Base-by-base conservation (phyloP, 2,329 filamentous ascomycete genomes). In the Pseudohalonectria lignicola region DNA sequence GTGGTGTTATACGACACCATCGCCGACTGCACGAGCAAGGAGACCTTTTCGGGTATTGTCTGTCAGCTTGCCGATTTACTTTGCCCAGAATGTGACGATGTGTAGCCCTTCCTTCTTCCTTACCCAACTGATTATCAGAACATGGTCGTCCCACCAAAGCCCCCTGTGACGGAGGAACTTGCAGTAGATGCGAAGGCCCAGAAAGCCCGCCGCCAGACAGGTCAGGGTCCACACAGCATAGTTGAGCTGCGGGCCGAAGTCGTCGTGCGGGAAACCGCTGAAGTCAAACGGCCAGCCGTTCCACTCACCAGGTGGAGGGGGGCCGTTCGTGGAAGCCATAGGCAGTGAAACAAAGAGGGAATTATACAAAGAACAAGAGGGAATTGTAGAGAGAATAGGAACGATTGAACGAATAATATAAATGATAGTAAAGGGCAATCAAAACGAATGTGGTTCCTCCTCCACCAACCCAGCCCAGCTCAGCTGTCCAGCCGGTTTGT, bases 111-210 rank as follows among this genome's bases (percentile, higher is more conserved):
- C n/a, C n/a, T n/a, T n/a, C n/a, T n/a, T n/a, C n/a, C 37, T 31
- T 13, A 45, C 45, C 49, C 45, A 53, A 3, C 50, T 46, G 1
- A 34, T 44, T 11, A 47, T 34, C 7, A 54, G 39, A 13, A 52
- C 30, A 36, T 47, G 45, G 36, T 53, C 51, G 33, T 53, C 50
- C 44, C 46, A 48, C 48, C 50, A 49, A 9, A 54, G 31, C 1
- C 45, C 40, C 2, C 45, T 28, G 8, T 43, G 42, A 25, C 43
- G 41, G 4, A 40, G 25, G 13, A 40, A 32, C 33, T 52, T 52
- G 34, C 45, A 47, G 23, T 46, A 36, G 17, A 31, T 12, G 35
- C 39, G 36, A 3, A 39, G 37, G n/a, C 4, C 19, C 6, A 39
- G 31, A 21, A 39, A 39, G 11, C 39, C 3, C 5, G 39, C 35